These are phyloP conservation scores for Coemansia sp. DNA, from an alignment of 192 early-diverging fungal genomes.

Conservation along the genomic window DNA sequence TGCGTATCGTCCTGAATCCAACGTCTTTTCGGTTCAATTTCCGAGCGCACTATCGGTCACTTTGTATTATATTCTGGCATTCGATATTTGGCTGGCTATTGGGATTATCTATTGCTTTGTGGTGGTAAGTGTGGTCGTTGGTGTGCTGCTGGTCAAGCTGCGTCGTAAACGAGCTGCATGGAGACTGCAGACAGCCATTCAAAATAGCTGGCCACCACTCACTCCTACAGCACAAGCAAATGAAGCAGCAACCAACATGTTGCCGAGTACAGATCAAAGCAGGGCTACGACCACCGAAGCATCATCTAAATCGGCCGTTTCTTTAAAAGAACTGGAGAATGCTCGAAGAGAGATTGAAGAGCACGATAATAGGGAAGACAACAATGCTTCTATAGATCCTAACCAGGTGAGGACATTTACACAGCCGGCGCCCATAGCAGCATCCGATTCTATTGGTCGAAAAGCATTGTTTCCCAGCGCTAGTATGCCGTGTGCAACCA, in stretches of 20 bases:
- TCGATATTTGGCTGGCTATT: constrained; percentile 49
- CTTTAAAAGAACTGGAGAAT: background rate
- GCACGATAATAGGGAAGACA: background rate
- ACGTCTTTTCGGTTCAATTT: constrained; percentile 50
- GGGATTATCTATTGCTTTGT: constrained; percentile 50
- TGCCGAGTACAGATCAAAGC: no score
- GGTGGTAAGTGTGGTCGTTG: constrained; percentile 37
- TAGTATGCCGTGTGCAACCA: background rate
- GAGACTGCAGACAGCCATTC: constrained; percentile 18
- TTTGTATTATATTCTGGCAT: constrained; percentile 48
- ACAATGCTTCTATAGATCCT: constrained; percentile 3
- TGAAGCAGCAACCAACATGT: no score
- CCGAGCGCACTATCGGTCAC: constrained; percentile 47
- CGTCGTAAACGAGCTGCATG: constrained; percentile 33
- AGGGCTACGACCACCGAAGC: no score
- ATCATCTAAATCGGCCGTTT: no score
- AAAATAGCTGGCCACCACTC: constrained; percentile 2
- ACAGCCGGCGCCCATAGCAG: background rate
- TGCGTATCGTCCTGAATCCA: constrained; percentile 33
- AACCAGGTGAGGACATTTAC: constrained; percentile 10
- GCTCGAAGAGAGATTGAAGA: background rate
- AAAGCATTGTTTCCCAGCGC: background rate
- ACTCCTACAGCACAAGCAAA: background rate
- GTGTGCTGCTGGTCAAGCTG: constrained; percentile 30
- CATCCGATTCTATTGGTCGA: background rate